Evolutionary conservation across 2,329 filamentous ascomycete species (phyloP), one percentile per base, ranked within the genome.

Genomic region (Grosmannia serpens): DNA sequence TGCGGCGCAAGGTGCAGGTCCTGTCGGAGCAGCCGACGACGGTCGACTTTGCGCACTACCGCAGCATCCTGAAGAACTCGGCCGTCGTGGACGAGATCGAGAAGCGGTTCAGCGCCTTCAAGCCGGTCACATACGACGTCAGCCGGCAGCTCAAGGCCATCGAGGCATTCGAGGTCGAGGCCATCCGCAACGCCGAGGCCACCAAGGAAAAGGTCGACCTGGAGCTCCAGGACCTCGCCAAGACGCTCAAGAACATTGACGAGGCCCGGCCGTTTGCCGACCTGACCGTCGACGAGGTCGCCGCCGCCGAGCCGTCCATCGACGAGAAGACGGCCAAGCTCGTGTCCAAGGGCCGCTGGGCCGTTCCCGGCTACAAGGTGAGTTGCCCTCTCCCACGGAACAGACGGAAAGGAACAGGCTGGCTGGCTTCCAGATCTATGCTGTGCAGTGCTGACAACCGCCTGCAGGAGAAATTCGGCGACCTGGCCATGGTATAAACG

Each of bases 291-390:
- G 94, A 97, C 74, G 94, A 99, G 71, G 88, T 99, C 74, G 89
- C 89, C 63, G 85, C 89, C 67, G 94, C 92, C 68, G 89, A 91
- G 75, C 91, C 94, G 69, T 92, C 95, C 67, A 96, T 99, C 75
- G 92, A 97, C 79, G 86, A 96, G 84, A 95, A 95, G 83, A 96
- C 92, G 68, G 79, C 86, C 69, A 86, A 94, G 78, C 85, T 99
- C 73, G 91, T 99, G 65, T 89, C 89, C 75, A 96, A 95, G 87
- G 92, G 92, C 75, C 89, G 91, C 85, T 99, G 94, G 94, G 84
- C 86, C 79, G 91, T 96, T 71, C 91, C 94, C 64, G 94, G 94
- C 73, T 99, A 99, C 88, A 96, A 96, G 90, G 92, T 92, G 79
- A 69, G 41, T n/a, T 33, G 6, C 31, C 31, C 31, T 33, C 41